Base-by-base conservation (phyloP, 1,284 basidiomycete species). In the Porodaedalea pini region DNA sequence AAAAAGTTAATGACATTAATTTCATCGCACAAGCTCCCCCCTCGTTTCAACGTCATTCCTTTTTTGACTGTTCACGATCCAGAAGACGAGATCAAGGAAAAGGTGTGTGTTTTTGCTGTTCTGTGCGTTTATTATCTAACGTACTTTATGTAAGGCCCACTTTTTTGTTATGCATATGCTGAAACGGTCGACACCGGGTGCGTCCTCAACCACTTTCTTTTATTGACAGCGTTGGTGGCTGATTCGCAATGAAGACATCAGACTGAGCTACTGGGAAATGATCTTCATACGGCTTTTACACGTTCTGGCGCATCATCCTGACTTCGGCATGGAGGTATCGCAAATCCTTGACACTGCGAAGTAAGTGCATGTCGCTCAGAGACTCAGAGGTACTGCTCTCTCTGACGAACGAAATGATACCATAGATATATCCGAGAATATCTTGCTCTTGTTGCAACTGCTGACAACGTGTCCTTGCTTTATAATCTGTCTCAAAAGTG, bases 21-120 rank as follows among this genome's bases (percentile, higher is more conserved):
- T 10, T 75, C 79, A 29, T 69, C 72, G 5, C 79, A 83, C 34
- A 83, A 85, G 69, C 74, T 96, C 6, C 79, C 85, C 13, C 68
- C 86, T 0, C 78, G 83, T 23, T 98, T 88, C 75, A 90, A 94
- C 66, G 77, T 92, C 41, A 81, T 97, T 59, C 85, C 91, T 0
- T 95, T 97, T 73, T 72, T 99, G 34, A 87, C 89, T 0, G 90
- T 94, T 0, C 88, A 93, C 62, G 97, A 99, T 71, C 96, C 96
- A 0, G 95, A 98, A 64, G 71, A 73, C 25, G 93, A 96, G 60
- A 80, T 95, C 34, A 84, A 80, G 63, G 72, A 69, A 36, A 78
- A 78, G 69, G 88, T 85, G 77, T 60, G 31, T 43, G 25, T 19
- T 29, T 6, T 47, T 3, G 1, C 10, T 57, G 11, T 39, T 23